These are phyloP conservation scores for Adiantum capillusveneris DNA, from an alignment of 75 land plant species.

Conservation along the genomic window DNA sequence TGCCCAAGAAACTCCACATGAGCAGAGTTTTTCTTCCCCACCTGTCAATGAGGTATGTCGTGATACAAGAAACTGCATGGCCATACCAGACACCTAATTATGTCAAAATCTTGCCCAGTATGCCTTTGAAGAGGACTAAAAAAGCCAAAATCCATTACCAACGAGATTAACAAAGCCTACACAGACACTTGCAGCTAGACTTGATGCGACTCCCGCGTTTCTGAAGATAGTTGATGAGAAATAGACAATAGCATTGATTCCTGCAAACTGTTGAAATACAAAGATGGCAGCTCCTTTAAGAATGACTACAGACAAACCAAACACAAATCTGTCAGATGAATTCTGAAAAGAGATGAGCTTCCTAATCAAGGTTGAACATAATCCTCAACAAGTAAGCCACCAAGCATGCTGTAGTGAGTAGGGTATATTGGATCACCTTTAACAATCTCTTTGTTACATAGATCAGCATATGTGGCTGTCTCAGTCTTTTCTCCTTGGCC, in stretches of 20 bases:
- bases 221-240: constrained; percentile 79
- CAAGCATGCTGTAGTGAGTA: constrained; percentile 53
- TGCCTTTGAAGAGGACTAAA: not conserved
- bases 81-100: too few species aligned
- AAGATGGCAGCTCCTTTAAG: constrained; percentile 70
- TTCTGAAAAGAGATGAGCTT: not conserved
- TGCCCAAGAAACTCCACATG: constrained; percentile 69
- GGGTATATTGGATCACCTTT: too few species aligned
- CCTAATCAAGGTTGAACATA: not conserved
- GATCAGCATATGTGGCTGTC: constrained; percentile 9
- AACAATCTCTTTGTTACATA: constrained; percentile 43
- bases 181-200: constrained; percentile 59
- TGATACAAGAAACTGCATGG: constrained; percentile 68
- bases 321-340: not conserved
- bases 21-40: constrained; percentile 70
- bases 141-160: constrained; percentile 32
- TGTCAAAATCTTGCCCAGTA: not conserved
- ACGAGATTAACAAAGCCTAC: constrained; percentile 65
- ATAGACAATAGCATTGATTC: constrained; percentile 90
- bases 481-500: constrained; percentile 52
- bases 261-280: constrained; percentile 88
- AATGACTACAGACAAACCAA: constrained; percentile 64
- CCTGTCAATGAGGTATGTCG: constrained; percentile 74
- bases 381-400: constrained; percentile 37
- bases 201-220: constrained; percentile 66